These are phyloP conservation scores for Linanthus parryae DNA, from an alignment of 148 eudicot species.

Conservation along the genomic window DNA sequence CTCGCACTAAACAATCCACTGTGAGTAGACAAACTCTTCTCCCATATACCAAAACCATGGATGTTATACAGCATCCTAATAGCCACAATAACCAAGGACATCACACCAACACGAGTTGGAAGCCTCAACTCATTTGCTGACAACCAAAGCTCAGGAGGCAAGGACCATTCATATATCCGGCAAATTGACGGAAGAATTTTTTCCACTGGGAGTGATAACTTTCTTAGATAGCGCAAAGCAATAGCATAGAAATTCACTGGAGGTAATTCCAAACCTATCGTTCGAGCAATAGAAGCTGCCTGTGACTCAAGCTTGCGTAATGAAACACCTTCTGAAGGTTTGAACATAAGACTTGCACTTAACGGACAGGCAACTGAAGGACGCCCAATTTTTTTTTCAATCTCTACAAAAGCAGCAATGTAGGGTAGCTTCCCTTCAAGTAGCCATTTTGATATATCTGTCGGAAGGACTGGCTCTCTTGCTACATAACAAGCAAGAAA, in stretches of 20 bases:
- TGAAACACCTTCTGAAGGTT: conserved; percentile 47
- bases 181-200: conserved; percentile 67
- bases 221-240: conserved; percentile 53
- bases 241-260: conserved; percentile 74
- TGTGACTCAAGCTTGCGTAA: conserved; percentile 63
- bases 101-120: conserved; percentile 73
- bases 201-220: conserved; percentile 51
- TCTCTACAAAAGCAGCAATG: conserved; percentile 58
- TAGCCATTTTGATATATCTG: conserved; percentile 68
- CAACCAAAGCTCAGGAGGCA: conserved; percentile 75
- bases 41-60: conserved; percentile 92
- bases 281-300: conserved; percentile 64
- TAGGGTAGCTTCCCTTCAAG: conserved; percentile 84
- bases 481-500: conserved; percentile 77
- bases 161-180: conserved; percentile 69
- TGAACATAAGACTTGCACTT: conserved; percentile 60
- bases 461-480: conserved; percentile 66
- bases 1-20: conserved; percentile 13
- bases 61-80: conserved; percentile 63
- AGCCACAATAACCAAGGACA: conserved; percentile 74
- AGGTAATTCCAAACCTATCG: conserved; percentile 59
- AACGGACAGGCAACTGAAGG: conserved; percentile 51
- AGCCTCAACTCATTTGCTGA: conserved; percentile 53
- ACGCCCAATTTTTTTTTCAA: conserved; percentile 47
- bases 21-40: conserved; percentile 42